A percentile compares a stretch with the other conserved stretches of the same genome.
Evolutionary conservation across 1,284 basidiomycete species (phyloP).

Genomic region (Sphagnurus paluster): DNA sequence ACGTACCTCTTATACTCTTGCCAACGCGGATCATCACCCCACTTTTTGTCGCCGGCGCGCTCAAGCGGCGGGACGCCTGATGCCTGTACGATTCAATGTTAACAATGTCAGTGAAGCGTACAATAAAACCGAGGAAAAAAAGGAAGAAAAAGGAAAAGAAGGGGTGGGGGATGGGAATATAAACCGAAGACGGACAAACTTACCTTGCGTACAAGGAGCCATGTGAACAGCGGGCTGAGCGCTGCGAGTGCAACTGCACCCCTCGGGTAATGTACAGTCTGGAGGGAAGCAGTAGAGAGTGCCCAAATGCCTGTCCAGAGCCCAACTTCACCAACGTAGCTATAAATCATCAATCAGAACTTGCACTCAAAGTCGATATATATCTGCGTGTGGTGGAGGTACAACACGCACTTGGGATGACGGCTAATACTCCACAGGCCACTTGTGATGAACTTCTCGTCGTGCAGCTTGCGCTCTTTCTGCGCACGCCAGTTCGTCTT

Average conservation of each 20-base stretch:
- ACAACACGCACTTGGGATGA: conserved; percentile 81
- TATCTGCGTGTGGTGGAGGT: conserved; percentile 4
- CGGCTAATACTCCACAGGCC: conserved; percentile 75
- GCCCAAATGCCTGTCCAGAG: conserved; percentile 75
- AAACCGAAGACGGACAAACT: conserved; percentile 19
- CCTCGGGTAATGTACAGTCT: conserved; percentile 44
- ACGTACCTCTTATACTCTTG: conserved; percentile 64
- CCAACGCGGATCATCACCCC: conserved; percentile 64
- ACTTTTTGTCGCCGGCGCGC: conserved; percentile 64
- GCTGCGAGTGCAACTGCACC: conserved; percentile 50
- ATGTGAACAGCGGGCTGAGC: conserved; percentile 68
- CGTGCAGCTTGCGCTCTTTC: conserved; percentile 67
- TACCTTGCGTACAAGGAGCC: conserved; percentile 55
- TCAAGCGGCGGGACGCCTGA: conserved; percentile 76
- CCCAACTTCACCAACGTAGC: conserved; percentile 78
- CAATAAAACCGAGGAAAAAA: too few species aligned
- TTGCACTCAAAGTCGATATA: too few species aligned
- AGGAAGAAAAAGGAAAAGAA: too few species aligned
- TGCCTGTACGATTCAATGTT: conserved; percentile 33
- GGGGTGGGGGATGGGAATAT: too few species aligned
- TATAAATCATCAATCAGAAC: conserved; percentile 24
- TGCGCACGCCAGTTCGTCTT: conserved; percentile 67
- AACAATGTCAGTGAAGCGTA: not conserved
- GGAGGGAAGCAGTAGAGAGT: conserved; percentile 52
- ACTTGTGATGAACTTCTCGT: conserved; percentile 71